Evolutionary conservation across 805 yeast species (phyloP).

Genomic region (Kodamaea kakaduensis): DNA sequence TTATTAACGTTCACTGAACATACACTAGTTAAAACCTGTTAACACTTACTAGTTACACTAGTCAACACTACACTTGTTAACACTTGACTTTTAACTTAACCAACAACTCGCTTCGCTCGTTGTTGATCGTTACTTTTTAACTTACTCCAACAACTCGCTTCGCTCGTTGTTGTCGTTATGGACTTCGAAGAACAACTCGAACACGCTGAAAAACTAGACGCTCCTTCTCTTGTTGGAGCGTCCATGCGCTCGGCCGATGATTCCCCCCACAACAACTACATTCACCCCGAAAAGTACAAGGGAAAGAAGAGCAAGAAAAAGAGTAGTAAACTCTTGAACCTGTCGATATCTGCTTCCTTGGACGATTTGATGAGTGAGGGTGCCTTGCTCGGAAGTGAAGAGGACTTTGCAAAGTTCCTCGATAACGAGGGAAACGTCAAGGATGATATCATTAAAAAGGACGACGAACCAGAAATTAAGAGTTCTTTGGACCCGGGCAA

Average conservation of each 20-base stretch:
- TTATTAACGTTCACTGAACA: too few relatives aligned
- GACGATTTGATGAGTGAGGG: constrained; percentile 49
- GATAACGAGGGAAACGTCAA: constrained; percentile 53
- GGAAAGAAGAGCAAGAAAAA: constrained; percentile 18
- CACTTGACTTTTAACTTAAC: too few relatives aligned
- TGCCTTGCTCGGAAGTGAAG: constrained; percentile 47
- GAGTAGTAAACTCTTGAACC: constrained; percentile 13
- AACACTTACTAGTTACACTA: too few relatives aligned
- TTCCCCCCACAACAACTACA: constrained; percentile 40
- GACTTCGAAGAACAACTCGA: constrained; percentile 52
- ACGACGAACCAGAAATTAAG: background rate
- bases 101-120: too few relatives aligned
- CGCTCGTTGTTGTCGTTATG: constrained; percentile 35
- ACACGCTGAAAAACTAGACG: constrained; percentile 43
- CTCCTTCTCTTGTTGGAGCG: constrained; percentile 53
- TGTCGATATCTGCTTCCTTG: constrained; percentile 48
- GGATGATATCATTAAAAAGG: constrained; percentile 31
- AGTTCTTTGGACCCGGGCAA: too few relatives aligned
- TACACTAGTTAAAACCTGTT: too few relatives aligned
- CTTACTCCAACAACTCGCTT: too few relatives aligned
- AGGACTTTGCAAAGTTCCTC: constrained; percentile 47
- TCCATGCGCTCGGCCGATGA: constrained; percentile 48
- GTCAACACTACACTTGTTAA: too few relatives aligned
- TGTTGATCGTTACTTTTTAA: too few relatives aligned
- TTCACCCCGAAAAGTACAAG: constrained; percentile 41